phyloP scores from a whole-genome alignment of 345 rosid species.

The Arabis hirsuta region DNA sequence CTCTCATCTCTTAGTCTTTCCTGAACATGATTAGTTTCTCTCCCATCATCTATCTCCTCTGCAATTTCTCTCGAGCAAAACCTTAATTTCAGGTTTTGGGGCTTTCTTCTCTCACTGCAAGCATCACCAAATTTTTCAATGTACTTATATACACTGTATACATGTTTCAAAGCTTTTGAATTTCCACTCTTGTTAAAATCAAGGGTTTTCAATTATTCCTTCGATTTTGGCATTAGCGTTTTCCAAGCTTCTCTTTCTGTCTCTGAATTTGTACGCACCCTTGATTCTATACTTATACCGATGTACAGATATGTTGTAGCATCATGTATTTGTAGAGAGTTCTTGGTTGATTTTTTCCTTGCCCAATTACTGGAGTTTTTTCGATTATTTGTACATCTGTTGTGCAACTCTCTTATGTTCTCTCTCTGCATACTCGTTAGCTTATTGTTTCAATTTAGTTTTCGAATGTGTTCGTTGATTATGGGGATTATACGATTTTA shows the following conservation, averaged over 20 bases:
- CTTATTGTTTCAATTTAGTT: background rate
- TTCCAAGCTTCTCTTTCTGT: slow-evolving; percentile 1
- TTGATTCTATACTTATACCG: background rate
- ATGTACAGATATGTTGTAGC: background rate
- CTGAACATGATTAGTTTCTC: slow-evolving; percentile 31
- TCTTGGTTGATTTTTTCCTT: slow-evolving; percentile 2
- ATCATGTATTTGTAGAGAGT: slow-evolving; percentile 11
- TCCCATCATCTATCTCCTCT: slow-evolving; percentile 28
- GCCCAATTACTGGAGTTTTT: background rate
- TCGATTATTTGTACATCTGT: background rate
- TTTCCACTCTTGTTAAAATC: slow-evolving; percentile 2
- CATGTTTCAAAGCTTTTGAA: slow-evolving; percentile 1
- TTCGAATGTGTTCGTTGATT: slow-evolving; percentile 13
- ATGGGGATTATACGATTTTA: background rate
- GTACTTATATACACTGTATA: background rate
- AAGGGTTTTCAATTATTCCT: slow-evolving; percentile 15
- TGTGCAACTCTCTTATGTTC: background rate
- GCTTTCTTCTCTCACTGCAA: slow-evolving; percentile 23
- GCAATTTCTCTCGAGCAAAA: slow-evolving; percentile 40
- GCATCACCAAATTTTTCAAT: background rate
- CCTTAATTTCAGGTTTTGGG: slow-evolving; percentile 41
- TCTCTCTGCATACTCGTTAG: background rate
- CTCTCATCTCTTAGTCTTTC: no score
- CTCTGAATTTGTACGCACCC: slow-evolving; percentile 13
- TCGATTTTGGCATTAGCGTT: slow-evolving; percentile 23